Base-by-base conservation (phyloP, 768 basidiomycete species). In the Leucogyrophana mollusca region DNA sequence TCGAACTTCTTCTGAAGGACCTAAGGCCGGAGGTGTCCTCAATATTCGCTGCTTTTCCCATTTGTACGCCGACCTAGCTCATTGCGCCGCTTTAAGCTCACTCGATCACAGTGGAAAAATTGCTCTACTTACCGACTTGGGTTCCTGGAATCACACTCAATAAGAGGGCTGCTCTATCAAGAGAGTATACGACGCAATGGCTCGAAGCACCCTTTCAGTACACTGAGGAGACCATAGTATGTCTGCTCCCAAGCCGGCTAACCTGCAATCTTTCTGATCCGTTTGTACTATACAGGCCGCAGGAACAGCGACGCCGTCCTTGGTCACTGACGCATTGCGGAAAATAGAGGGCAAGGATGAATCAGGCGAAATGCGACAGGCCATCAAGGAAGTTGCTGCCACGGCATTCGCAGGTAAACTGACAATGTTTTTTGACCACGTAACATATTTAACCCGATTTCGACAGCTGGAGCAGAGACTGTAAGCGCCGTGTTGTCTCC, bases 141-240 rank as follows among this genome's bases (percentile, higher is more conserved):
- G 53, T 60, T 43, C 27, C 27, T 38, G 51, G 51, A 8, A 43
- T 43, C 23, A 34, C 40, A 13, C 43, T 49, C 14, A 42, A 52
- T 16, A 37, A 30, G 25, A 46, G 22, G 20, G 65, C 58, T 30
- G 27, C 27, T 30, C 27, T 30, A 6, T 7, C 7, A 9, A 16
- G 35, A 16, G 35, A 37, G n/a, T 37, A 16, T 9, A 21, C 35
- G n/a, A 37, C 6, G 9, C 7, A 1, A 17, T 30, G 16, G 47
- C 46, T 7, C 56, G 50, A 50, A 33, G 36, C n/a, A 40, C 65
- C 67, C 3, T 59, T 56, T 37, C 38, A 50, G 1, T 53, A 43
- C 41, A 54, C 56, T 5, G 59, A 62, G 48, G 30, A 39, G 24
- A 43, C 58, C 32, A 58, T 68, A 51, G 66, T 61, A 33, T 3